A percentile compares a stretch with the other conserved stretches of the same genome.
Conservation (phyloP, 163 green algal species). For the Scenedesmus sp. region DNA sequence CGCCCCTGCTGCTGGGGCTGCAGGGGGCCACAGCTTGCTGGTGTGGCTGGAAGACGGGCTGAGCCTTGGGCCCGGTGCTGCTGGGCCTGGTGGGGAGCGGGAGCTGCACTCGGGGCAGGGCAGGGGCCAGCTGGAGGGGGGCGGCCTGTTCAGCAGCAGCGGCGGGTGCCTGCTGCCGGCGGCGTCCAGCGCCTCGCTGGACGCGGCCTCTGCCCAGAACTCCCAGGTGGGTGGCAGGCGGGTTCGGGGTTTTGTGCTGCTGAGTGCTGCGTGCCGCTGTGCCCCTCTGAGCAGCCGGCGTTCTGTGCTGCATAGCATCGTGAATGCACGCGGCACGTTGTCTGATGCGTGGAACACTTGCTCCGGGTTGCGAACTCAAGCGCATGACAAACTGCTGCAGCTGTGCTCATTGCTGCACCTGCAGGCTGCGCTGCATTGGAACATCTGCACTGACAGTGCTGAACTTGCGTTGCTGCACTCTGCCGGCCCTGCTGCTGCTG, state of each 20-base stretch:
- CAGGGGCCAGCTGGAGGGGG: constrained; percentile 8
- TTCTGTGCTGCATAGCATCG: neutral
- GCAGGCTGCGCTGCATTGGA: neutral
- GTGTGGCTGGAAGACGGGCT: constrained; percentile 44
- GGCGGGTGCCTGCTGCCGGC: constrained; percentile 37
- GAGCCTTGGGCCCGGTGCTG: neutral
- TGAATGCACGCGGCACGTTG: too few species aligned
- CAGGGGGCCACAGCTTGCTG: constrained; percentile 14
- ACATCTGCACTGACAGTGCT: neutral
- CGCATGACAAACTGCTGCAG: too few species aligned
- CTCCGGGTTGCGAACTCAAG: too few species aligned
- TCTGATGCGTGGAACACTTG: too few species aligned
- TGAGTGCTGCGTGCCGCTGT: neutral
- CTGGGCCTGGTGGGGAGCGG: neutral
- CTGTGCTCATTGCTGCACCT: too few species aligned
- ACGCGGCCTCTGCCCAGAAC: neutral
- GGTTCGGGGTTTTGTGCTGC: neutral
- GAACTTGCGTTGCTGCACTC: neutral
- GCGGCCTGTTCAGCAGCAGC: constrained; percentile 26
- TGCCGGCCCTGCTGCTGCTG: neutral
- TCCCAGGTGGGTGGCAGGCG: neutral
- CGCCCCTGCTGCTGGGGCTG: neutral
- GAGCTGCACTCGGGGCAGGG: neutral
- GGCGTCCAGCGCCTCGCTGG: constrained; percentile 3
- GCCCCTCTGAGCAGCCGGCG: too few species aligned